phyloP scores from a whole-genome alignment of 371 early-diverging fungal species.

The Nematocida sp. region DNA sequence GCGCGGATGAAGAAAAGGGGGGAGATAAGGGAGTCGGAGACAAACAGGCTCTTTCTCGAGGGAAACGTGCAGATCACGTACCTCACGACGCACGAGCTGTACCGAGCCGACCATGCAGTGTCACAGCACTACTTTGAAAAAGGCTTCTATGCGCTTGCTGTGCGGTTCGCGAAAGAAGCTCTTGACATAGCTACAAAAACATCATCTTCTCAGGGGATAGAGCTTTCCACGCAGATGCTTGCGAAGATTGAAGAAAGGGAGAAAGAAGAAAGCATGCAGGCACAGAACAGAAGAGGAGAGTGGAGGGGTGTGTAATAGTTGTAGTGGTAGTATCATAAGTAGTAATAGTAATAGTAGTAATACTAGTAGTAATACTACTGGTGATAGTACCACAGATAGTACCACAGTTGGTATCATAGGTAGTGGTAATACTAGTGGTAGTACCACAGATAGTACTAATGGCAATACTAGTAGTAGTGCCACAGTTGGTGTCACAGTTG shows the following conservation, averaged over 20 bases:
- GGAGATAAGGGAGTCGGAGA: not conserved
- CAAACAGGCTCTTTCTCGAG: conserved; percentile 8
- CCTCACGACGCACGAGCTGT: not conserved
- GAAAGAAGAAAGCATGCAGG: not conserved
- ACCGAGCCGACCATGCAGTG: conserved; percentile 1
- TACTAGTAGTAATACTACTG: too few species aligned
- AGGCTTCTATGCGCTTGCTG: not conserved
- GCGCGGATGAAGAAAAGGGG: not conserved
- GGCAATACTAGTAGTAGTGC: too few species aligned
- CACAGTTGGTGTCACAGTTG: too few species aligned
- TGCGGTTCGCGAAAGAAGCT: conserved; percentile 27
- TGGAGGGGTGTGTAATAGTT: not conserved
- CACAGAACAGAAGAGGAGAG: not conserved
- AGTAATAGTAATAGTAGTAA: too few species aligned
- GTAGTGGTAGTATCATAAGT: too few species aligned
- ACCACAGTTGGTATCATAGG: too few species aligned
- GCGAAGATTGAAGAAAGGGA: conserved; percentile 13
- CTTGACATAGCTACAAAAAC: conserved; percentile 32
- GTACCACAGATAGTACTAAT: too few species aligned
- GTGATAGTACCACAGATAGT: too few species aligned
- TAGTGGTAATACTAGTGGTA: too few species aligned
- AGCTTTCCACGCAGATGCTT: not conserved
- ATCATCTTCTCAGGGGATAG: conserved; percentile 13
- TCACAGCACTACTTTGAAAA: conserved; percentile 2
- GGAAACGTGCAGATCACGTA: not conserved